Conservation (phyloP, 73 alveolate genomes). For the Paramecium pentaurelia region DNA sequence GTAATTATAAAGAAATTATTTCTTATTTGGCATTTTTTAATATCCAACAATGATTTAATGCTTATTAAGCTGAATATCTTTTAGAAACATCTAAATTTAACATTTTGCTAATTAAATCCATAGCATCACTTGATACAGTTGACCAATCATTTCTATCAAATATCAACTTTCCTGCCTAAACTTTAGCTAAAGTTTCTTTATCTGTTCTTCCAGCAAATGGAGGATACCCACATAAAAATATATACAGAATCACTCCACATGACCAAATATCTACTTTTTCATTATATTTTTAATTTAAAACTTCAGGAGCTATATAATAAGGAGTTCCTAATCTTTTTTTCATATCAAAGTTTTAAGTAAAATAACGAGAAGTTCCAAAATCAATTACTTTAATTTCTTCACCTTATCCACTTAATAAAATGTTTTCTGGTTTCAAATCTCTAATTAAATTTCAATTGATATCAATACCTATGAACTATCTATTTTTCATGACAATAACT, state of each 20-base stretch:
- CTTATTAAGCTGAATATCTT: slow-evolving; percentile 78
- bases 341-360: slow-evolving; percentile 58
- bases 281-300: slow-evolving; percentile 65
- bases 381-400: slow-evolving; percentile 78
- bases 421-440: slow-evolving; percentile 84
- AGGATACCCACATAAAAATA: slow-evolving; percentile 77
- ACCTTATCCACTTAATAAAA: slow-evolving; percentile 62
- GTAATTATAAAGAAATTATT: not conserved
- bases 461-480: slow-evolving; percentile 55
- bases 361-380: slow-evolving; percentile 85
- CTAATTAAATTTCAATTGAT: not conserved
- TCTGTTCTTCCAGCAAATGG: slow-evolving; percentile 80
- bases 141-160: slow-evolving; percentile 69
- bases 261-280: slow-evolving; percentile 88
- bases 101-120: slow-evolving; percentile 74
- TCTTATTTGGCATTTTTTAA: not conserved
- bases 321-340: slow-evolving; percentile 81
- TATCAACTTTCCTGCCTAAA: slow-evolving; percentile 62
- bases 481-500: slow-evolving; percentile 73
- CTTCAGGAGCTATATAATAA: slow-evolving; percentile 90
- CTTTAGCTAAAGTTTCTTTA: slow-evolving; percentile 65
- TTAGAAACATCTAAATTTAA: slow-evolving; percentile 67
- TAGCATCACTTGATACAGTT: slow-evolving; percentile 61
- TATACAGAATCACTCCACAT: slow-evolving; percentile 88
- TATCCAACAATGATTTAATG: slow-evolving; percentile 48